A percentile compares a stretch with the other conserved stretches of the same genome.
phyloP scores from a whole-genome alignment of 768 basidiomycete species.

The Calocybe cyanea region DNA sequence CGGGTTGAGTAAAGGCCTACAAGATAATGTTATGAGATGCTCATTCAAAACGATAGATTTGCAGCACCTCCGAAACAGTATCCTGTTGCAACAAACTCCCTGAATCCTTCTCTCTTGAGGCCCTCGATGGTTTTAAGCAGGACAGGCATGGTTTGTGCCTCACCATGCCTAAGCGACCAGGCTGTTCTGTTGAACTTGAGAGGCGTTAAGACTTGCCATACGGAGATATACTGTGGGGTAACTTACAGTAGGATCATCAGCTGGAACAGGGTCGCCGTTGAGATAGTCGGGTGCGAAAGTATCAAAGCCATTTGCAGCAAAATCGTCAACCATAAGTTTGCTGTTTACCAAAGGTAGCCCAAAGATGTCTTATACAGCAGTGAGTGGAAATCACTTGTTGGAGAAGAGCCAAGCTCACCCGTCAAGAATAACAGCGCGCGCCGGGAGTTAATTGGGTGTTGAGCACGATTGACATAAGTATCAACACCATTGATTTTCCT shows the following conservation, averaged over 20 bases:
- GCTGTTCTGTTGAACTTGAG: slow-evolving; percentile 18
- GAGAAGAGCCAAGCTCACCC: not conserved
- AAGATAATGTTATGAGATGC: too few species aligned
- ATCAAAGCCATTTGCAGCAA: slow-evolving; percentile 18
- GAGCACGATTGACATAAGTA: slow-evolving; percentile 12
- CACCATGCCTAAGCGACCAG: slow-evolving; percentile 30
- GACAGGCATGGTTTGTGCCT: slow-evolving; percentile 24
- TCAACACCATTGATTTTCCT: slow-evolving; percentile 14
- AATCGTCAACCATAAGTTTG: slow-evolving; percentile 19
- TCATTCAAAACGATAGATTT: too few species aligned
- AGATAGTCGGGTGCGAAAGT: slow-evolving; percentile 18
- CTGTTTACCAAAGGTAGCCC: slow-evolving; percentile 15
- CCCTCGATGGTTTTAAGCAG: slow-evolving; percentile 28
- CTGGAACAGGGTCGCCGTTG: slow-evolving; percentile 16
- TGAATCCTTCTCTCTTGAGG: slow-evolving; percentile 32
- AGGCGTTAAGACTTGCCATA: too few species aligned
- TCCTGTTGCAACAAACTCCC: slow-evolving; percentile 29
- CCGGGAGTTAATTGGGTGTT: slow-evolving; percentile 6
- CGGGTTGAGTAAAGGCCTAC: too few species aligned
- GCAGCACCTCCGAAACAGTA: slow-evolving; percentile 36
- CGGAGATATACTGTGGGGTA: too few species aligned
- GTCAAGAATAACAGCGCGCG: slow-evolving; percentile 13
- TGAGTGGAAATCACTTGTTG: not conserved
- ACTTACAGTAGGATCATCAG: slow-evolving; percentile 13
- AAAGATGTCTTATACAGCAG: slow-evolving; percentile 12